Evolutionary conservation across 805 yeast species (phyloP).

Genomic region (Barnettozyma sucrosica): DNA sequence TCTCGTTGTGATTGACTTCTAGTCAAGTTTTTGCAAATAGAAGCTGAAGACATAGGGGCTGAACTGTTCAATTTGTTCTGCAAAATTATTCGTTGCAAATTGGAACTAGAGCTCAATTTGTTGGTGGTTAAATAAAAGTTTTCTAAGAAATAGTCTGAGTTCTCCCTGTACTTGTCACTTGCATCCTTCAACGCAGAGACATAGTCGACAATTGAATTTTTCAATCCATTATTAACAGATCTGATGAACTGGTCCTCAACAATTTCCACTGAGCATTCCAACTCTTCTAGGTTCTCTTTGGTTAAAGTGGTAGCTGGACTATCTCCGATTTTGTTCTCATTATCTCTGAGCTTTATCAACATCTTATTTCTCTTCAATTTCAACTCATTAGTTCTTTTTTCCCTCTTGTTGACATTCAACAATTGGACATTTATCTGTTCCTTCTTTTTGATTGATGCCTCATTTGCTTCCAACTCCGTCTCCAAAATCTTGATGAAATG

Average conservation of each 20-base stretch:
- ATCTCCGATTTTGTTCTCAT: constrained; percentile 42
- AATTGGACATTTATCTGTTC: constrained; percentile 40
- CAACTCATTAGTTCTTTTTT: constrained; percentile 39
- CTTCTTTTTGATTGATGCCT: constrained; percentile 36
- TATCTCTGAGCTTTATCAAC: constrained; percentile 33
- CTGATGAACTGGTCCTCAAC: constrained; percentile 46
- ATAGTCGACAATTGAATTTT: constrained; percentile 41
- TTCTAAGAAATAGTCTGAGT: constrained; percentile 19
- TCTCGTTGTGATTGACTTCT: constrained; percentile 1
- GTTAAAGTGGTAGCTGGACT: constrained; percentile 38
- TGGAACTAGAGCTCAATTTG: constrained; percentile 11
- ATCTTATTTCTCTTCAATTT: constrained; percentile 33
- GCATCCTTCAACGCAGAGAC: constrained; percentile 20
- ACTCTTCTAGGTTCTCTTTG: constrained; percentile 47
- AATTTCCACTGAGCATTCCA: constrained; percentile 43
- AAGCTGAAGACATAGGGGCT: background rate
- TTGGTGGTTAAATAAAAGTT: constrained; percentile 10
- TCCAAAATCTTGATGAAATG: constrained; percentile 36
- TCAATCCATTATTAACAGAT: constrained; percentile 40
- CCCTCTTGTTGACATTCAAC: constrained; percentile 43
- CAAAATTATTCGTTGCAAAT: constrained; percentile 23
- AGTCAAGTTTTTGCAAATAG: background rate
- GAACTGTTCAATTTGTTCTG: constrained; percentile 18
- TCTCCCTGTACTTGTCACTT: constrained; percentile 15
- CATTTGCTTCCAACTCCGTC: constrained; percentile 32